These are phyloP conservation scores for Pythium chondricola DNA, from an alignment of 352 stramenopile species.

Conservation along the genomic window DNA sequence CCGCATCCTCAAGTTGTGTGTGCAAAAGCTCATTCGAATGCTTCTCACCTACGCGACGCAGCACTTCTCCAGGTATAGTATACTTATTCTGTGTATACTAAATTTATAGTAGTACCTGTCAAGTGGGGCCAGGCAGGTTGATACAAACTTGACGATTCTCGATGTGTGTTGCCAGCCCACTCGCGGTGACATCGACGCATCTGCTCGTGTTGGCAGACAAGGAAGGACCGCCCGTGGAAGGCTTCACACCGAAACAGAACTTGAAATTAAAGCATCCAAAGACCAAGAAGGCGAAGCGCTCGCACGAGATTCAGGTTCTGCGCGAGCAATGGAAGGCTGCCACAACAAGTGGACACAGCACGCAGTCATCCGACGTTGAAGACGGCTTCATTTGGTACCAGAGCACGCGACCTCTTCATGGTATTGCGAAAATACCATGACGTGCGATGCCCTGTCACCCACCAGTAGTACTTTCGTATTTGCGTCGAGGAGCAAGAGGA, in stretches of 20 bases:
- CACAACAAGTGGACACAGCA: too few species aligned
- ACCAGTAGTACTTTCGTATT: too few species aligned
- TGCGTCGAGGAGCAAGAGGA: too few species aligned
- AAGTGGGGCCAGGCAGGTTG: too few species aligned
- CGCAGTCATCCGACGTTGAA: neutral
- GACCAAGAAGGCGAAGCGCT: slow-evolving; percentile 6
- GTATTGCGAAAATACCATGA: slow-evolving; percentile 5
- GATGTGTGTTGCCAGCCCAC: slow-evolving; percentile 18
- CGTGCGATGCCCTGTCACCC: too few species aligned
- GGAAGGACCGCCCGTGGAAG: slow-evolving; percentile 21
- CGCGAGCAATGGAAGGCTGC: too few species aligned
- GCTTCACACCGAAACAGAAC: slow-evolving; percentile 56
- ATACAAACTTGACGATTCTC: neutral
- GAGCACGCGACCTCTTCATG: slow-evolving; percentile 3
- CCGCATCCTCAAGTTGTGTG: slow-evolving; percentile 30
- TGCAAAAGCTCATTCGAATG: slow-evolving; percentile 55
- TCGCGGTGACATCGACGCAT: slow-evolving; percentile 44
- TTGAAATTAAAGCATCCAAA: slow-evolving; percentile 52
- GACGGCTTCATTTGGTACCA: slow-evolving; percentile 14
- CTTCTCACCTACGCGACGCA: slow-evolving; percentile 28
- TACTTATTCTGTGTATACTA: neutral
- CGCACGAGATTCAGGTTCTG: neutral
- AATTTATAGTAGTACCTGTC: too few species aligned
- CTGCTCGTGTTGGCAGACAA: slow-evolving; percentile 40
- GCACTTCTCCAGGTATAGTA: slow-evolving; percentile 31